phyloP scores from a whole-genome alignment of 1,139 yeast genomes.

The Geotrichum klebahnii region DNA sequence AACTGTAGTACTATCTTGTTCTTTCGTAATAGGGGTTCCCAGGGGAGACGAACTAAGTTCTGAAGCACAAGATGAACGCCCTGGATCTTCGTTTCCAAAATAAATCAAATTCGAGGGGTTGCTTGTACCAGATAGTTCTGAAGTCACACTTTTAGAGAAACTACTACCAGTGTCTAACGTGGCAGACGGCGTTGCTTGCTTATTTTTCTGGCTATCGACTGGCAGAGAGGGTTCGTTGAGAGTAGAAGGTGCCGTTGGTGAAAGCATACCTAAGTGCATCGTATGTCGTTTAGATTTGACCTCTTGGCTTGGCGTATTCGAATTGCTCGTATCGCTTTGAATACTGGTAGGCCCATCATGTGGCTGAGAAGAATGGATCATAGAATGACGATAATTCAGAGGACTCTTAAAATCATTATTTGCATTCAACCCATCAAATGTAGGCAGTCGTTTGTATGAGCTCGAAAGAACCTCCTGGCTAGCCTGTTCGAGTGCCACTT shows the following conservation, averaged over 20 bases:
- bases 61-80: background rate
- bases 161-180: background rate
- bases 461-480: constrained; percentile 28
- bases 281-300: background rate
- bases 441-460: constrained; percentile 29
- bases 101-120: background rate
- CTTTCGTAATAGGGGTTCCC: background rate
- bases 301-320: too few relatives aligned
- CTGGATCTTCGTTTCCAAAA: background rate
- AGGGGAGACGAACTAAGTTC: background rate
- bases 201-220: too few relatives aligned
- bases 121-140: background rate
- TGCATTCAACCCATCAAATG: constrained; percentile 6
- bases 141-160: background rate
- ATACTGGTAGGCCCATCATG: background rate
- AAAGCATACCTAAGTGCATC: background rate
- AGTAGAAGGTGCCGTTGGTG: too few relatives aligned
- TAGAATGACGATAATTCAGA: background rate
- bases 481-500: constrained; percentile 36
- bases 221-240: too few relatives aligned
- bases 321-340: too few relatives aligned
- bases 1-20: background rate
- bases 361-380: background rate
- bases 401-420: background rate
- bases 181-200: too few relatives aligned